phyloP scores from a whole-genome alignment of 176 grass and related monocot genomes.

The Triticum urartu region DNA sequence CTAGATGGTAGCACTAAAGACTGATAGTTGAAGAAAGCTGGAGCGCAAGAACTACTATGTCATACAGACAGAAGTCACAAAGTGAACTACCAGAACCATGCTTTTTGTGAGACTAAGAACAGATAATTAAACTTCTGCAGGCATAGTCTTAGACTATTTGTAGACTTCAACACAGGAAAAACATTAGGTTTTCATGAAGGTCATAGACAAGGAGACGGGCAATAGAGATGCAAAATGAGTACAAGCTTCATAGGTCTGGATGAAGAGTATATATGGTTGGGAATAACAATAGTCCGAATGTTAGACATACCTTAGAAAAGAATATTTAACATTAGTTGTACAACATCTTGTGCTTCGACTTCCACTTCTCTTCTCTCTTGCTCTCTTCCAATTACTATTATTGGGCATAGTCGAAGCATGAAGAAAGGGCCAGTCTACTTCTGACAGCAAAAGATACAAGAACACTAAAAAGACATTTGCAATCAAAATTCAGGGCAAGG shows the following conservation, averaged over 20 bases:
- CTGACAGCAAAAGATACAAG: background rate
- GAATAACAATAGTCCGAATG: constrained; percentile 14
- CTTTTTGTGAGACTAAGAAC: background rate
- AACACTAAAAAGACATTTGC: constrained; percentile 9
- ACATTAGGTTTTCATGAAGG: background rate
- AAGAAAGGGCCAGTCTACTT: background rate
- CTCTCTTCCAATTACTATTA: background rate
- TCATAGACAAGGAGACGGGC: background rate
- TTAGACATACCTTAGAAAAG: background rate
- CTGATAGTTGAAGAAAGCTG: background rate
- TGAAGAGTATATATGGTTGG: constrained; percentile 7
- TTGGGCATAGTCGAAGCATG: background rate
- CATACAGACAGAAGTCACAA: background rate
- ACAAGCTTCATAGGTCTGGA: background rate
- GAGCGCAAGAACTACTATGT: background rate
- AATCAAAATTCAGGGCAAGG: background rate
- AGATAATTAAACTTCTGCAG: background rate
- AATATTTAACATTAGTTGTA: background rate
- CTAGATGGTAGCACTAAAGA: constrained; percentile 12
- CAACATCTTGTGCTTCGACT: constrained; percentile 1
- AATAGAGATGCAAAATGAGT: background rate
- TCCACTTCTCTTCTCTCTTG: constrained; percentile 8
- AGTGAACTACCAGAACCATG: background rate
- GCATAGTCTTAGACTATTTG: background rate
- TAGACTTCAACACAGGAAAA: constrained; percentile 9